Evolutionary conservation across 2,329 filamentous ascomycete species (phyloP).

Genomic region (Gnomoniopsis sp.): DNA sequence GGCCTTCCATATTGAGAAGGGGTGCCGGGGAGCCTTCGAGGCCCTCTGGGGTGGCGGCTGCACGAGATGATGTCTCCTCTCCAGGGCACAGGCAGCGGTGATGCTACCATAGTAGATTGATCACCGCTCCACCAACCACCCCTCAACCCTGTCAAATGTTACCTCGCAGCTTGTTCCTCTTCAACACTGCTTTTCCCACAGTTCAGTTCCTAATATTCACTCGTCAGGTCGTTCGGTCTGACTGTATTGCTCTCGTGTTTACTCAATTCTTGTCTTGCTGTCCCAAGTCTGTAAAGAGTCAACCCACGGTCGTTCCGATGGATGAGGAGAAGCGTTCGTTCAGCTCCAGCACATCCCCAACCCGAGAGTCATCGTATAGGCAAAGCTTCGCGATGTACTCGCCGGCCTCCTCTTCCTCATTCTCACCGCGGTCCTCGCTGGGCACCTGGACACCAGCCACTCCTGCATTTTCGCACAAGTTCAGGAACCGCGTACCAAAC

Average conservation of each 20-base stretch:
- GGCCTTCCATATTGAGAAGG: slow-evolving; percentile 3
- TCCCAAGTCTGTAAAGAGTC: background rate
- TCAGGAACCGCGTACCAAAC: slow-evolving; percentile 27
- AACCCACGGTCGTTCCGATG: background rate
- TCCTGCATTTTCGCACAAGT: slow-evolving; percentile 23
- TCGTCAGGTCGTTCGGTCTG: background rate
- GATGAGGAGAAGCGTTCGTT: background rate
- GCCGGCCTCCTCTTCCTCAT: slow-evolving; percentile 5
- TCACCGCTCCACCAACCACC: background rate
- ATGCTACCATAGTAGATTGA: background rate
- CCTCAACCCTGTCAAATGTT: slow-evolving; percentile 7
- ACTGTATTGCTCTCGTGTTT: background rate
- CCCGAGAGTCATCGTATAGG: slow-evolving; percentile 1
- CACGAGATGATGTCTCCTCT: slow-evolving; percentile 1
- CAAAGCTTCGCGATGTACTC: slow-evolving; percentile 14
- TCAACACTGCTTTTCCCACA: slow-evolving; percentile 7
- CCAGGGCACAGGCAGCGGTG: background rate
- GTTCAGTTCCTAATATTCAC: background rate
- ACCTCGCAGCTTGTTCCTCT: background rate
- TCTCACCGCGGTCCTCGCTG: slow-evolving; percentile 15
- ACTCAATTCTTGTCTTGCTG: background rate
- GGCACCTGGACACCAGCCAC: slow-evolving; percentile 23
- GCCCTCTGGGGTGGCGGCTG: slow-evolving; percentile 10
- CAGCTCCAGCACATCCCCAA: slow-evolving; percentile 1
- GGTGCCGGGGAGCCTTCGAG: slow-evolving; percentile 4